A percentile compares a stretch with the other conserved stretches of the same genome.
Conservation (phyloP, 768 basidiomycete species). For the Kwoniella europaea region DNA sequence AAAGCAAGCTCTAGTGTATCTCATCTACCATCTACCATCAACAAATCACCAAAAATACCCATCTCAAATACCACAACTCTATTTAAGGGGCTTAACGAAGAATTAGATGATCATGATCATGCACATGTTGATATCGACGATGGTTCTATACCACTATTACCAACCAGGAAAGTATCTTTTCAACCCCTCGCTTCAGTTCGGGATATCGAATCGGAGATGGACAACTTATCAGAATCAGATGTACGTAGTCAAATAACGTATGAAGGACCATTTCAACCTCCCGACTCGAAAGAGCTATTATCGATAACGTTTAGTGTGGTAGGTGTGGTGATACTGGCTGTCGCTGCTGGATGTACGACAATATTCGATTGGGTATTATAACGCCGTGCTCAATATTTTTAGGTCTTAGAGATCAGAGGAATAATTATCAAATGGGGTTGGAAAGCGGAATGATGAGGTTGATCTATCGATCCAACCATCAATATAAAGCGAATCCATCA, state of each 20-base stretch:
- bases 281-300: conserved; percentile 39
- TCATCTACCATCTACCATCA: not conserved
- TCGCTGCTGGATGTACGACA: conserved; percentile 50
- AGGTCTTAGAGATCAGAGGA: no score
- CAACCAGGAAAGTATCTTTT: not conserved
- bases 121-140: not conserved
- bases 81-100: not conserved
- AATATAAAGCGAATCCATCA: no score
- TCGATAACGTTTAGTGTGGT: conserved; percentile 33
- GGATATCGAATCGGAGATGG: conserved; percentile 16
- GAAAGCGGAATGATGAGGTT: no score
- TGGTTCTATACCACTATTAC: not conserved
- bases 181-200: not conserved
- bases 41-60: not conserved
- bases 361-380: conserved; percentile 54
- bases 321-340: conserved; percentile 37
- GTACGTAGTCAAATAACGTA: conserved; percentile 14
- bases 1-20: not conserved
- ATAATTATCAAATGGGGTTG: no score
- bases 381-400: not conserved
- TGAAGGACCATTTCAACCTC: conserved; percentile 41
- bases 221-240: not conserved
- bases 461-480: no score
- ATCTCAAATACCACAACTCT: not conserved
- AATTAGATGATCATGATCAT: conserved; percentile 5